Evolutionary conservation across 140 eudicot genomes (phyloP), one percentile per base, ranked within the genome.

Genomic region (Erigeron philadelphicus): DNA sequence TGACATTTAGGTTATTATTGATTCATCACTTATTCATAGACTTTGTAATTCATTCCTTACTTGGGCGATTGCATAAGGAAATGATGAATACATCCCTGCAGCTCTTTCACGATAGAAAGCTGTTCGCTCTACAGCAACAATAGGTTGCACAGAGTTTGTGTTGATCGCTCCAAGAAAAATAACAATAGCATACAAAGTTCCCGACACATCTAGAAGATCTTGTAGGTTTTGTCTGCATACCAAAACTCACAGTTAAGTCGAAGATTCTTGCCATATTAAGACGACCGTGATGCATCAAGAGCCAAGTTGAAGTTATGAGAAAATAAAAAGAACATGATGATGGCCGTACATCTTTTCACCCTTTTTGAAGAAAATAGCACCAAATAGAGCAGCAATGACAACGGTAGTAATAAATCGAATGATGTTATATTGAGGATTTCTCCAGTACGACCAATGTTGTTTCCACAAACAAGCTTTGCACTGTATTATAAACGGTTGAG

Each of bases 381-480:
- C 81, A 69, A 88, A 82, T 12, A 85, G 13, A 70, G 73, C 50
- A 59, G 82, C 88, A 25, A 82, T 76, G 54, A 78, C 73, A 1
- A 76, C 54, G 5, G 96, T 88, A 79, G 76, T 81, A 68, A 81
- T 61, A 72, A 88, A 85, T 16, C 92, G 80, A 19, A 81, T 71
- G 43, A 69, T 78, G 47, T 85, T 88, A 64, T 78, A 87, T 58
- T 80, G 79, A 8, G 89, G 81, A 65, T 87, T 84, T 70, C 86
- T 81, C 95, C 96, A 88, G 62, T 88, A 88, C 0, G 96, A 88
- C 87, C 82, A 76, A 74, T 88, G 83, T 57, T 83, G 92, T 65
- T 88, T 88, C 90, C 96, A 88, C 71, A 88, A 81, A 68, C 93
- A 85, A 63, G 96, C 96, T 66, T 83, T 85, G 78, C 75, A 85